Conservation (phyloP, 148 eudicot genomes). For the Nyssa sinensis region DNA sequence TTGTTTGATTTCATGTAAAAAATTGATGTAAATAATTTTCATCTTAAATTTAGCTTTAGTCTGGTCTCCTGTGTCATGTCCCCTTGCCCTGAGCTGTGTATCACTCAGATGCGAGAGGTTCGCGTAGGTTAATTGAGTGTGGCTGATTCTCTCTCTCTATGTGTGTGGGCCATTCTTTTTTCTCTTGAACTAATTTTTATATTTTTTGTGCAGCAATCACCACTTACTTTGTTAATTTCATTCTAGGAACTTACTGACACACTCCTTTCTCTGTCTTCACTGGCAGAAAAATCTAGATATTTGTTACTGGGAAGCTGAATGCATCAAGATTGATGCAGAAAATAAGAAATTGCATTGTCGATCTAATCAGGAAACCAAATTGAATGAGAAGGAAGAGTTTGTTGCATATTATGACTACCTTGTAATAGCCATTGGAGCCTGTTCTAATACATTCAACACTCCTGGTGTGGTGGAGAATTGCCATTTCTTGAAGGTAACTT, state of each 20-base stretch:
- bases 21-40: background rate
- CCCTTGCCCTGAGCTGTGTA: too few relatives aligned
- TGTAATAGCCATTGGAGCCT: slow-evolving; percentile 39
- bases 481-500: slow-evolving; percentile 35
- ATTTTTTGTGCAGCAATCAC: background rate
- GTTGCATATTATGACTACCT: slow-evolving; percentile 39
- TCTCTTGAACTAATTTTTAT: too few relatives aligned
- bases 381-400: slow-evolving; percentile 25
- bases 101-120: background rate
- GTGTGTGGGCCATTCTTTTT: too few relatives aligned
- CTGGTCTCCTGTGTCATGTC: too few relatives aligned
- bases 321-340: slow-evolving; percentile 32
- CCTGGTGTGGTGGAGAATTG: slow-evolving; percentile 43
- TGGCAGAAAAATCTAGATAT: slow-evolving; percentile 30
- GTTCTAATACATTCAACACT: slow-evolving; percentile 40
- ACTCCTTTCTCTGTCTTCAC: background rate
- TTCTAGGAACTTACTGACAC: background rate
- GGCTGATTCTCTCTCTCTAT: too few relatives aligned
- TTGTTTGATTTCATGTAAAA: background rate
- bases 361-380: slow-evolving; percentile 23
- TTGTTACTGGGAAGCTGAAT: slow-evolving; percentile 33
- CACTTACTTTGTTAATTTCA: background rate
- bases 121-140: too few relatives aligned
- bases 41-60: background rate
- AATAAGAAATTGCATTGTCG: slow-evolving; percentile 36